Percentiles rank a stretch among this genome's conserved stretches.
phyloP scores from a whole-genome alignment of 2,329 filamentous ascomycete genomes.

The Penicillium sp. region DNA sequence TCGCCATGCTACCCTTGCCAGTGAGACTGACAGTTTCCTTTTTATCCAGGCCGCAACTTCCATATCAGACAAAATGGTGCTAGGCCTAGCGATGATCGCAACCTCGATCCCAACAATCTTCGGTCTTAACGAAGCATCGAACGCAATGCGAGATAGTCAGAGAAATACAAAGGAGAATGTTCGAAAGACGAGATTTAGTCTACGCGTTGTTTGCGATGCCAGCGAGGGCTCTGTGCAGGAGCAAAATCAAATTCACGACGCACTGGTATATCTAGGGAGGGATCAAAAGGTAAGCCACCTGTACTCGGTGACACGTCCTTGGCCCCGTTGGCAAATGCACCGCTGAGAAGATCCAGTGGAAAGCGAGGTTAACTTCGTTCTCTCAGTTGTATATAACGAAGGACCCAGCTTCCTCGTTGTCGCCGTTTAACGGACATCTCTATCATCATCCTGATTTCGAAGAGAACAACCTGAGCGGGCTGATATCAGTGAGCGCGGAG shows the following conservation, averaged over 20 bases:
- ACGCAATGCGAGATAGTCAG: slow-evolving; percentile 28
- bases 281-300: neutral
- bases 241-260: neutral
- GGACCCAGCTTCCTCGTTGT: neutral
- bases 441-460: slow-evolving; percentile 3
- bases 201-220: neutral
- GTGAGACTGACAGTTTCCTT: too few species aligned
- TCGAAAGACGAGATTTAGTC: neutral
- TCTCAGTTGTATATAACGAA: slow-evolving; percentile 10
- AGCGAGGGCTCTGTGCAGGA: neutral
- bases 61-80: slow-evolving; percentile 26
- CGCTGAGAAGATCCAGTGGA: neutral
- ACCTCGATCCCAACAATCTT: slow-evolving; percentile 34
- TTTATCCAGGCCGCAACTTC: too few species aligned
- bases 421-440: slow-evolving; percentile 6
- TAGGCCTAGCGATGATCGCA: slow-evolving; percentile 31
- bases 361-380: neutral
- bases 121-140: slow-evolving; percentile 31
- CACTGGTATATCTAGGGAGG: neutral
- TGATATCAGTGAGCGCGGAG: slow-evolving; percentile 3
- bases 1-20: too few species aligned
- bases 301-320: neutral
- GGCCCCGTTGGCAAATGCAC: too few species aligned
- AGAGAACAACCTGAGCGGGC: neutral
- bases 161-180: slow-evolving; percentile 22